Evolutionary conservation across 768 basidiomycete genomes (phyloP).

Genomic region (Holtermannia corniformis): DNA sequence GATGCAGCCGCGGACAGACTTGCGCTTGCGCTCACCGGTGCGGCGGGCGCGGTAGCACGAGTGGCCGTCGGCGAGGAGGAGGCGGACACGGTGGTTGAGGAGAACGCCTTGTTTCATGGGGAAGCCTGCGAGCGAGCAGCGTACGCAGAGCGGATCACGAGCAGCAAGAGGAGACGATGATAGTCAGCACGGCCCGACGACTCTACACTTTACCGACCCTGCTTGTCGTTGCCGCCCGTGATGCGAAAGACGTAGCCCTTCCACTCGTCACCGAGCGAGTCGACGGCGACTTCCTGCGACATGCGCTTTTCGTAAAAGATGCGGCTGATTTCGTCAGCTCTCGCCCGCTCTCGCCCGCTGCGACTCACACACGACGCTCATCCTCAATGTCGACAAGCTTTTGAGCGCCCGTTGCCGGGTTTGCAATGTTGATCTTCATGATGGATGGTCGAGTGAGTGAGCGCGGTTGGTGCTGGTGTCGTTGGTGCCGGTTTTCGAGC

Average conservation of each 20-base stretch:
- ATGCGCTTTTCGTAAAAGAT: slow-evolving; percentile 97
- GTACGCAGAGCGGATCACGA: background rate
- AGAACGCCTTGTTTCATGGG: slow-evolving; percentile 99
- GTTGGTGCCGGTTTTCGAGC: background rate
- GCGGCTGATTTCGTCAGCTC: slow-evolving; percentile 50
- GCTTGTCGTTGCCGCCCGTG: slow-evolving; percentile 86
- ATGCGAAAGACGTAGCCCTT: slow-evolving; percentile 94
- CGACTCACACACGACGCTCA: slow-evolving; percentile 51
- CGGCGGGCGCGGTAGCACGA: slow-evolving; percentile 93
- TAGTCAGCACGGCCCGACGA: slow-evolving; percentile 4
- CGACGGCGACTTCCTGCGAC: slow-evolving; percentile 83
- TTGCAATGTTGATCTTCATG: slow-evolving; percentile 98
- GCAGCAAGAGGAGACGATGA: too few species aligned
- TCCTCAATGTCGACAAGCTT: slow-evolving; percentile 92
- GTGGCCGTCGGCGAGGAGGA: slow-evolving; percentile 92
- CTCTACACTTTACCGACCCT: slow-evolving; percentile 12
- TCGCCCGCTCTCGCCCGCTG: background rate
- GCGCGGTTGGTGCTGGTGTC: background rate
- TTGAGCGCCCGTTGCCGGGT: slow-evolving; percentile 95
- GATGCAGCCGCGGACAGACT: slow-evolving; percentile 94
- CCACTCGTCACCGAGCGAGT: slow-evolving; percentile 88
- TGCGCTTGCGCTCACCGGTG: slow-evolving; percentile 93
- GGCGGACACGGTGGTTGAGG: slow-evolving; percentile 80
- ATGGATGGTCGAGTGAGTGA: slow-evolving; percentile 34
- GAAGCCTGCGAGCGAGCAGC: slow-evolving; percentile 55